Percentiles rank a stretch among this genome's conserved stretches.
Evolutionary conservation across 2,329 filamentous ascomycete genomes (phyloP).

Genomic region (Claviceps sp.): DNA sequence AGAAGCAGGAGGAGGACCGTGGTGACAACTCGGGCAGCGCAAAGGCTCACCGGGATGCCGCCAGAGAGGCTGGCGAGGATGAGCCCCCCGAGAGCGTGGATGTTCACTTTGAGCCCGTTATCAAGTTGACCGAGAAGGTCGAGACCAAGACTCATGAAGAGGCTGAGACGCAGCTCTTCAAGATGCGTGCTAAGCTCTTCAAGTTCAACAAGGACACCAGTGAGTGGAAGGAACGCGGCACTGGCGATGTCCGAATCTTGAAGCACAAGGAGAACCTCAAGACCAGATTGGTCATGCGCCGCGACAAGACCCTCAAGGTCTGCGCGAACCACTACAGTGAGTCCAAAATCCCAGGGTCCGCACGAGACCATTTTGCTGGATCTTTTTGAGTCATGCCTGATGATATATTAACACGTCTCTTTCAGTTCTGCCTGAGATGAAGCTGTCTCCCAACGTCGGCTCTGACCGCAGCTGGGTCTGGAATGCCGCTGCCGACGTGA

Average conservation of each 20-base stretch:
- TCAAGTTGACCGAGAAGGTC: constrained; percentile 91
- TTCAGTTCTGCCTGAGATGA: constrained; percentile 93
- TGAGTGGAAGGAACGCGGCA: constrained; percentile 99
- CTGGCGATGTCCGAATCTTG: constrained; percentile 86
- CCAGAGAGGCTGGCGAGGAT: constrained; percentile 49
- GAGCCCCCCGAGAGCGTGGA: constrained; percentile 79
- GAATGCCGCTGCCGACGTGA: constrained; percentile 96
- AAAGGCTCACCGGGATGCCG: constrained; percentile 60
- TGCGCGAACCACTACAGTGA: constrained; percentile 99
- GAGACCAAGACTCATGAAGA: constrained; percentile 98
- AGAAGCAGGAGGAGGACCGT: constrained; percentile 72
- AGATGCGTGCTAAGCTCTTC: constrained; percentile 99
- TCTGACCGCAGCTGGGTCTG: constrained; percentile 98
- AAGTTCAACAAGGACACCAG: constrained; percentile 83
- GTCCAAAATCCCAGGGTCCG: constrained; percentile 19
- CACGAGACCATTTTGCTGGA: no score
- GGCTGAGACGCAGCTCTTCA: constrained; percentile 92
- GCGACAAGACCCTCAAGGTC: constrained; percentile 99
- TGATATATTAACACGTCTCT: constrained; percentile 2
- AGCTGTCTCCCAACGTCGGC: constrained; percentile 93
- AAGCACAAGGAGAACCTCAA: constrained; percentile 99
- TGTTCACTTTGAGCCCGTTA: constrained; percentile 93
- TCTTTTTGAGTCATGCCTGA: background rate
- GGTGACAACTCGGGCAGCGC: constrained; percentile 82
- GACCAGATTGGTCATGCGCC: constrained; percentile 93